Percentiles rank a stretch among this genome's conserved stretches.
Conservation (phyloP, 1,139 yeast species). For the Magnusiomyces suaveolens region DNA sequence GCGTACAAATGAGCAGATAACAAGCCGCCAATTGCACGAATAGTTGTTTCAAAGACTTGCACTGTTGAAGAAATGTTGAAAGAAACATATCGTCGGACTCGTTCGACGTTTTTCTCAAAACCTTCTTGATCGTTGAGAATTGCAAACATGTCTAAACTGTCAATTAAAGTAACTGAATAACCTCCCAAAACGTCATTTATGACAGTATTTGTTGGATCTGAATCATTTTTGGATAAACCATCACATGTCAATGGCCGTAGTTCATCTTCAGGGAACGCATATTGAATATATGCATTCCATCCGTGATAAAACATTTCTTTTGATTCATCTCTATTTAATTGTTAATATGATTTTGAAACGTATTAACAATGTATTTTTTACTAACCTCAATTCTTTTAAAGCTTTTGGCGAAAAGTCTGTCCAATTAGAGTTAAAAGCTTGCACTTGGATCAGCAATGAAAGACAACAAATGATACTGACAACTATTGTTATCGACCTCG, state of each 20-base stretch:
- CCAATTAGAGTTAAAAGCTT: not conserved
- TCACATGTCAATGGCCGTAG: constrained; percentile 63
- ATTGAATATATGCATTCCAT: constrained; percentile 58
- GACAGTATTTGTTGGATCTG: constrained; percentile 44
- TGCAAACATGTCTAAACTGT: constrained; percentile 69
- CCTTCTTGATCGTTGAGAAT: constrained; percentile 54
- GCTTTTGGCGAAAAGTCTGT: not conserved
- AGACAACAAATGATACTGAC: not conserved
- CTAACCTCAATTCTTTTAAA: not conserved
- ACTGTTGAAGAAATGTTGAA: constrained; percentile 62
- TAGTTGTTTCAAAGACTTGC: constrained; percentile 80
- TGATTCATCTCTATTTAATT: not conserved
- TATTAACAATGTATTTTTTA: no score
- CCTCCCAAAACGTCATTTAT: constrained; percentile 83
- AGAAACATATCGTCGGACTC: constrained; percentile 36
- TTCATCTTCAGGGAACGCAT: constrained; percentile 80
- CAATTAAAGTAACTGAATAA: constrained; percentile 66
- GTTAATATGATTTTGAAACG: not conserved
- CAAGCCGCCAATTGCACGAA: constrained; percentile 70
- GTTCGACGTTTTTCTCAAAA: constrained; percentile 42
- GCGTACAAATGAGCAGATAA: constrained; percentile 69
- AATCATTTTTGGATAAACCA: constrained; percentile 56
- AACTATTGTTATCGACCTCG: not conserved
- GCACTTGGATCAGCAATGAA: not conserved
- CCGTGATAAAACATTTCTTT: constrained; percentile 55